Evolutionary conservation across 495 filamentous ascomycete genomes (phyloP), one percentile per base, ranked within the genome.

Genomic region (Penicillium angulare): DNA sequence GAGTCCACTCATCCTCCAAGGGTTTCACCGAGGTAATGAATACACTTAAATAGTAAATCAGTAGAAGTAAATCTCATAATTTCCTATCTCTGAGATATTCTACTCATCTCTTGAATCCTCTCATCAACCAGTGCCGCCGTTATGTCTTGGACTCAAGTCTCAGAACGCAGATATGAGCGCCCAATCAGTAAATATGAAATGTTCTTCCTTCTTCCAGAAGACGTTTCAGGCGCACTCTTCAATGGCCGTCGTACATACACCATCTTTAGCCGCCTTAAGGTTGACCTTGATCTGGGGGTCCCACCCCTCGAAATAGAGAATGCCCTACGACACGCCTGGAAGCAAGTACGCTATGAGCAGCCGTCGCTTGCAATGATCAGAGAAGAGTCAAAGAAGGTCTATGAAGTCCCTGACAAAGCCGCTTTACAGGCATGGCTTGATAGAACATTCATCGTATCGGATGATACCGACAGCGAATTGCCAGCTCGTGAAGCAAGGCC

Each of bases 111-210:
- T n/a, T n/a, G n/a, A n/a, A n/a, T n/a, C n/a, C n/a, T n/a, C n/a
- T n/a, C n/a, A n/a, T n/a, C n/a, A n/a, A n/a, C n/a, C n/a, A n/a
- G n/a, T n/a, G n/a, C n/a, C n/a, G n/a, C 26, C 10, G 10, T 27
- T 10, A 44, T 44, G 41, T 44, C 38, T 41, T 41, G 38, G 38
- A 22, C 38, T 22, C 38, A 41, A 41, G 38, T 41, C 4, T 41
- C 38, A 3, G 18, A 41, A 23, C 9, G 9, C 18, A 16, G 38
- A 5, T 41, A 20, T 16, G 20, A 41, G 20, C 38, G 38, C 3
- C 38, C 38, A 8, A 5, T 9, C 9, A 23, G 12, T 23, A 5
- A 5, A 16, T 1, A 22, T 0, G 38, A 41, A n/a, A 5, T 2
- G 9, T 41, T 41, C 38, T 41, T 23, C 16, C 9, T 5, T 22